Evolutionary conservation across 1,139 yeast genomes (phyloP), one percentile per base, ranked within the genome.

Genomic region (Citeromyces siamensis): DNA sequence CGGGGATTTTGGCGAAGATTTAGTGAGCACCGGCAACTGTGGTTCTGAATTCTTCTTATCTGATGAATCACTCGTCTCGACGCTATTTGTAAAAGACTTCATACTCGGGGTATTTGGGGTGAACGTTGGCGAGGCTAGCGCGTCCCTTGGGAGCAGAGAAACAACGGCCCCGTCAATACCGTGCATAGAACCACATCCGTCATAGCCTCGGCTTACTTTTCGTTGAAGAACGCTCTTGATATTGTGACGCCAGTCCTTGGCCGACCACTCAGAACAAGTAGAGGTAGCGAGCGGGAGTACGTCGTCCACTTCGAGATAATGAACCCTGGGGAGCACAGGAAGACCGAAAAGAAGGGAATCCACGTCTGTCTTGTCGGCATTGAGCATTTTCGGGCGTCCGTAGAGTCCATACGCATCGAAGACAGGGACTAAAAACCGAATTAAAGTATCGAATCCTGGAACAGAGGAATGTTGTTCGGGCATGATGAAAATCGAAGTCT

Each of bases 401-500:
- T 90, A 90, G 34, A 90, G 66, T 33, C 78, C 78, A 59, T 86
- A 90, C 1, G 94, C 72, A 52, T 90, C 95, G 59, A 85, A 64
- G 18, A 84, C 62, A 1, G 97, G 97, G 5, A 90, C 68, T 48
- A 90, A 60, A 52, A 85, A 86, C 44, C 97, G 66, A 41, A 90
- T 88, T 49, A 88, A 68, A 1, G 97, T 88, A 56, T 90, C 97
- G 56, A 79, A 88, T 5, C 97, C 96, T 1, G 93, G 93, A 31
- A 90, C 95, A 9, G 95, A 78, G 28, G 88, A 79, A 55, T 86
- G 97, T 49, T 72, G 81, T 53, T 90, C 96, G 4, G 97, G 96
- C 96, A 90, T 88, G 45, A 90, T 61, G 52, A 88, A 88, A 27
- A 90, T 75, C n/a, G 86, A 72, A 2, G 95, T 80, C 37, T 76